Conservation (phyloP, 306 rosid genomes). For the Begonia fuchsioides region DNA sequence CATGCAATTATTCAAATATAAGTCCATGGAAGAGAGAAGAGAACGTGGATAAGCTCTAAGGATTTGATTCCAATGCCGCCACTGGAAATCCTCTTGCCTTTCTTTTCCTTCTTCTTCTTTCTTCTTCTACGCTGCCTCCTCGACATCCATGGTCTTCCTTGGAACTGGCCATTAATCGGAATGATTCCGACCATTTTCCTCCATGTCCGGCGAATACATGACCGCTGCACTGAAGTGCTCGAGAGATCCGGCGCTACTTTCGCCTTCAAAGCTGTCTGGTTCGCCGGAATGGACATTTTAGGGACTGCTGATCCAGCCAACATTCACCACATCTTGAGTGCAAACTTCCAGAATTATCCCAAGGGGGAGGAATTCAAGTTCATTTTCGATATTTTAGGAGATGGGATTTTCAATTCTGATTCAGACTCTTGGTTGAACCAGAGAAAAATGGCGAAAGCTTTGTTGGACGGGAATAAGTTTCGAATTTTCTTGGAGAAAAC, state of each 20-base stretch:
- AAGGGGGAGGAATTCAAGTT: slow-evolving; percentile 14
- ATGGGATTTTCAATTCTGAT: slow-evolving; percentile 21
- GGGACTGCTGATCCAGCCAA: slow-evolving; percentile 25
- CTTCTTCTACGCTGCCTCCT: neutral
- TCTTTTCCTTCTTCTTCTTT: neutral
- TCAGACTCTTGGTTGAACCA: slow-evolving; percentile 13
- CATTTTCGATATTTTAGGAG: slow-evolving; percentile 22
- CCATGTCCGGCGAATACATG: slow-evolving; percentile 8
- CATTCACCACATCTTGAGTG: slow-evolving; percentile 13
- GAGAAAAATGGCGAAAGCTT: slow-evolving; percentile 8
- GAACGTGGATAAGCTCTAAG: too few species aligned
- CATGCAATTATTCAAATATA: too few species aligned
- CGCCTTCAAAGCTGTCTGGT: slow-evolving; percentile 20
- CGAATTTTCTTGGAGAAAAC: slow-evolving; percentile 8
- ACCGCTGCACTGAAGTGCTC: neutral
- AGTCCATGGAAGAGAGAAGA: too few species aligned
- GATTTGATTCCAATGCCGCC: too few species aligned
- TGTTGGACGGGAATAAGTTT: slow-evolving; percentile 2
- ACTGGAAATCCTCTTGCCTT: neutral
- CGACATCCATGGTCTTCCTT: neutral
- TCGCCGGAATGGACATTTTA: slow-evolving; percentile 7
- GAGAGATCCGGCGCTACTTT: slow-evolving; percentile 10
- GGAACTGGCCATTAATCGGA: slow-evolving; percentile 26
- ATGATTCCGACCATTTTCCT: slow-evolving; percentile 12
- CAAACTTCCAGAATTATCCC: slow-evolving; percentile 14